phyloP scores from a whole-genome alignment of 306 rosid genomes.

The Biancaea sappan region DNA sequence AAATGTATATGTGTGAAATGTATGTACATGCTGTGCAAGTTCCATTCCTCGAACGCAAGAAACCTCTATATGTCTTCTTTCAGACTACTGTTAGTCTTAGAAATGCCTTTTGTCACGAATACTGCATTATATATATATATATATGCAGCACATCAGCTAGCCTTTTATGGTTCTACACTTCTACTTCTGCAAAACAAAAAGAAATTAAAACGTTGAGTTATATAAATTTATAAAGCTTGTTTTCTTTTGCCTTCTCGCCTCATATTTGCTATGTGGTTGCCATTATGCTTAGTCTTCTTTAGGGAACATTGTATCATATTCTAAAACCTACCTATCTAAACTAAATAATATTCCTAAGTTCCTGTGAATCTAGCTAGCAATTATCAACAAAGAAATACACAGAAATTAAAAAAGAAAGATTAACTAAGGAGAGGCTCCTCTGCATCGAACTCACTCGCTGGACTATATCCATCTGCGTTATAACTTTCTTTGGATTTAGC shows the following conservation, averaged over 20 bases:
- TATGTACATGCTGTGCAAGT: neutral
- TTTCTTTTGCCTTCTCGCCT: neutral
- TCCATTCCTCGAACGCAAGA: slow-evolving; percentile 8
- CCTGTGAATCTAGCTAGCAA: slow-evolving; percentile 1
- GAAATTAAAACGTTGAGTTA: neutral
- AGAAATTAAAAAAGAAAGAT: neutral
- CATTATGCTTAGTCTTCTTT: neutral
- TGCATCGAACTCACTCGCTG: slow-evolving; percentile 58
- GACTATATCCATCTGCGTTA: slow-evolving; percentile 27
- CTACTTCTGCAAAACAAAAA: slow-evolving; percentile 37
- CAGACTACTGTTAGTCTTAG: neutral
- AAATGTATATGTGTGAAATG: too few species aligned
- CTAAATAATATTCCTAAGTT: neutral
- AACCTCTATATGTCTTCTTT: neutral
- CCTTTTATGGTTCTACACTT: slow-evolving; percentile 26
- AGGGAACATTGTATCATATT: neutral
- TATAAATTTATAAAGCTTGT: too few species aligned
- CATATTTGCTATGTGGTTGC: neutral
- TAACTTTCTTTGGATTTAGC: slow-evolving; percentile 80
- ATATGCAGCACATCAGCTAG: neutral
- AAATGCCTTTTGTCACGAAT: slow-evolving; percentile 10
- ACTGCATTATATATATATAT: neutral
- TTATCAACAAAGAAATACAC: neutral
- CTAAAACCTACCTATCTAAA: neutral
- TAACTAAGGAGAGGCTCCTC: slow-evolving; percentile 82